Conservation (phyloP, 257 asterid species). For the Coffea canephora region DNA sequence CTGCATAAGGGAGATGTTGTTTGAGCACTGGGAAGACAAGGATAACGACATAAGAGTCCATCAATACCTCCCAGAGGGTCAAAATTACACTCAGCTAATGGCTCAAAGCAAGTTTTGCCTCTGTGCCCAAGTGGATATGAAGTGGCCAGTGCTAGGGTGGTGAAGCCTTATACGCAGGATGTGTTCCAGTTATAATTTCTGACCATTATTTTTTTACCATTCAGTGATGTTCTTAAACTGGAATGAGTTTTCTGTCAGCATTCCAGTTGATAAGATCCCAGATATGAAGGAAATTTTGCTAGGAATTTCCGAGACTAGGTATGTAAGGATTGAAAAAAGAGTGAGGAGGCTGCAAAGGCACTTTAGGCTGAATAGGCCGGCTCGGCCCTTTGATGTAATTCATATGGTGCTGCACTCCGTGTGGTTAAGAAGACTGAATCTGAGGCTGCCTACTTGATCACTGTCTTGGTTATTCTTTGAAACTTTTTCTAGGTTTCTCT, state of each 20-base stretch:
- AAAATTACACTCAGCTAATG: slow-evolving; percentile 44
- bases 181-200: slow-evolving; percentile 57
- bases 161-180: slow-evolving; percentile 60
- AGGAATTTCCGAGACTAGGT: slow-evolving; percentile 39
- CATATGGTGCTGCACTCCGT: slow-evolving; percentile 62
- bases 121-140: slow-evolving; percentile 64
- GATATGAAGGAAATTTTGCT: slow-evolving; percentile 39
- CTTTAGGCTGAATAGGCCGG: slow-evolving; percentile 55
- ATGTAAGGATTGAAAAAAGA: slow-evolving; percentile 30
- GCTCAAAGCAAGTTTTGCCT: slow-evolving; percentile 48
- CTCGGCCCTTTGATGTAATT: slow-evolving; percentile 54
- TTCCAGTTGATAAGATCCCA: slow-evolving; percentile 37
- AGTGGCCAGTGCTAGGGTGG: slow-evolving; percentile 66
- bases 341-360: slow-evolving; percentile 49
- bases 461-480: neutral
- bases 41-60: slow-evolving; percentile 34
- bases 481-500: neutral
- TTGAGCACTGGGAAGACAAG: too few species aligned
- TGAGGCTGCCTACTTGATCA: slow-evolving; percentile 22
- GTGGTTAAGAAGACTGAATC: slow-evolving; percentile 66
- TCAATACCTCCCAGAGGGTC: slow-evolving; percentile 30
- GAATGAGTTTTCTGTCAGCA: slow-evolving; percentile 47
- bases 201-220: slow-evolving; percentile 49
- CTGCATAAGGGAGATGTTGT: slow-evolving; percentile 16
- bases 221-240: slow-evolving; percentile 62